Base-by-base conservation (phyloP, 2,329 filamentous ascomycete genomes). In the Tympanopsis confertula region DNA sequence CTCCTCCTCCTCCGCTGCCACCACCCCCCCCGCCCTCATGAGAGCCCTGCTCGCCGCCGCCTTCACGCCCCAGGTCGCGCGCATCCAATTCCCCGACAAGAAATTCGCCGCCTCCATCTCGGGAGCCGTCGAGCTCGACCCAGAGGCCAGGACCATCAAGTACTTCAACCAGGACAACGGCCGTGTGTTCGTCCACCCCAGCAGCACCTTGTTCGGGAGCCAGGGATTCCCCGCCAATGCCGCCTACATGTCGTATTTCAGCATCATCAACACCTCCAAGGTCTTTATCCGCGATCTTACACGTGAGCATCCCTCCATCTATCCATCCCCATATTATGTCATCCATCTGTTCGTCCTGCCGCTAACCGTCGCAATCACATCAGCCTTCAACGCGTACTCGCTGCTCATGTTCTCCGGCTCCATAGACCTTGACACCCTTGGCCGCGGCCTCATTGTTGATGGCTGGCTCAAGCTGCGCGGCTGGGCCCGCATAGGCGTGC, bases 81-180 rank as follows among this genome's bases (percentile, higher is more conserved):
- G 88, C 38, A 94, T 98, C 53, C 82, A 87, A 45, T 86, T 95
- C 47, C 91, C 91, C 0, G 86, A 94, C 61, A 94, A 94, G 65
- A 96, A 95, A 58, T 98, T 93, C 57, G 84, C 85, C 12, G 78
- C 80, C 24, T 86, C 85, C 2, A 75, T 93, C 44, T 85, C 86
- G 1, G 91, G 91, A 5, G 86, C 91, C 0, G 85, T 96, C 1
- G 89, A 91, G 55, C 69, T 95, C 5, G 91, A 98, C 53, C 89
- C 89, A 0, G 89, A 96, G 58, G 89, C 89, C 4, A 73, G 79
- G 38, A 85, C 82, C 3, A 95, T 98, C 60, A 91, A 87, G 55
- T 98, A 88, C 62, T 96, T 86, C 59, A 86, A 83, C 47, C 80
- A 85, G 51, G 83, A 87, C 48, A 85, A 82, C 46, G 84, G 82